A percentile compares a stretch with the other conserved stretches of the same genome.
phyloP scores from a whole-genome alignment of 805 yeast species.

The Torulaspora maleeae region DNA sequence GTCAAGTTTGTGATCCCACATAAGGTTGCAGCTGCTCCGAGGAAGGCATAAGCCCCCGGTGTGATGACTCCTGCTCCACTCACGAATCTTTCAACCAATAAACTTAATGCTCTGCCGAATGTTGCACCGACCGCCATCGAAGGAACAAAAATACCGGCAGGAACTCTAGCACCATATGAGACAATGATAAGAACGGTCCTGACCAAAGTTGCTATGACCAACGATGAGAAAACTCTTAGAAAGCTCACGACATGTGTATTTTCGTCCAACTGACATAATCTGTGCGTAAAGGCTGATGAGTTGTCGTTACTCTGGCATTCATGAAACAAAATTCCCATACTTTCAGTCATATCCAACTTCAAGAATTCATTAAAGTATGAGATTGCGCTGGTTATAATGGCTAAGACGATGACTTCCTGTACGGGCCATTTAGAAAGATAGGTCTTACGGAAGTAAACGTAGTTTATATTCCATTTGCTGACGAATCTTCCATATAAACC shows the following conservation, averaged over 20 bases:
- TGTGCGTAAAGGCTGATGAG: slow-evolving; percentile 38
- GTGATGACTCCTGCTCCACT: slow-evolving; percentile 58
- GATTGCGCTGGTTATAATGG: slow-evolving; percentile 65
- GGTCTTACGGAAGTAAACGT: slow-evolving; percentile 70
- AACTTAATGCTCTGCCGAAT: slow-evolving; percentile 83
- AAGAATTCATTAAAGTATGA: slow-evolving; percentile 83
- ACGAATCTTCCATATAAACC: slow-evolving; percentile 84
- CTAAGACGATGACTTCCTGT: slow-evolving; percentile 64
- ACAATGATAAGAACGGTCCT: slow-evolving; percentile 70
- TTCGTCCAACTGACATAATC: slow-evolving; percentile 39
- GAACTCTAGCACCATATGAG: slow-evolving; percentile 89
- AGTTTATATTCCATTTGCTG: slow-evolving; percentile 67
- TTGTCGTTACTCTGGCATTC: slow-evolving; percentile 55
- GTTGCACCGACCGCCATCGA: slow-evolving; percentile 97
- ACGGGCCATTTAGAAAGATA: slow-evolving; percentile 47
- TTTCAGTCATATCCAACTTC: slow-evolving; percentile 87
- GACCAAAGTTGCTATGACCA: slow-evolving; percentile 64
- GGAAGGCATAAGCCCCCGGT: slow-evolving; percentile 91
- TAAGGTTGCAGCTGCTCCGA: slow-evolving; percentile 94
- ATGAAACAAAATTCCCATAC: slow-evolving; percentile 84
- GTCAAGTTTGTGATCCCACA: slow-evolving; percentile 93
- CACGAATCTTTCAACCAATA: slow-evolving; percentile 51
- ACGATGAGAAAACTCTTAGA: slow-evolving; percentile 43
- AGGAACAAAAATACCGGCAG: slow-evolving; percentile 97
- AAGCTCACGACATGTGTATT: slow-evolving; percentile 27